Conservation (phyloP, 2,329 filamentous ascomycete genomes). For the Metarhizium album region DNA sequence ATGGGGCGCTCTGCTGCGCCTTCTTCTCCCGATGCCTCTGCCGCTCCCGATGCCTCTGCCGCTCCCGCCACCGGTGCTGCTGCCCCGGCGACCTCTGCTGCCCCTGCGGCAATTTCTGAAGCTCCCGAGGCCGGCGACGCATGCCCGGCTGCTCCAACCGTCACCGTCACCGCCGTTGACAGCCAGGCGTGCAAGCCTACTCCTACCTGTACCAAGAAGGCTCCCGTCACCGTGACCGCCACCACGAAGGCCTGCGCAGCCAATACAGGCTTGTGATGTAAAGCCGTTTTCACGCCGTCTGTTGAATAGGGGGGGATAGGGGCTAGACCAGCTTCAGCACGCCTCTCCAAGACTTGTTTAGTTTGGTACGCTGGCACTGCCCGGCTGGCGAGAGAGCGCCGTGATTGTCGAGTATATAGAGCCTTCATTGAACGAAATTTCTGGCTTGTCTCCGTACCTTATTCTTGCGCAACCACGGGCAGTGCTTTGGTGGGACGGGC, state of each 20-base stretch:
- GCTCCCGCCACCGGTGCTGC: not conserved
- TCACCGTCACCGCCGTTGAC: constrained; percentile 2
- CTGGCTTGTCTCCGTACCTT: no score
- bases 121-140: not conserved
- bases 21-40: not conserved
- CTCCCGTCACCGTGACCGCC: constrained; percentile 1
- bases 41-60: not conserved
- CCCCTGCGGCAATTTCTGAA: not conserved
- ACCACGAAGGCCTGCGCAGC: constrained; percentile 1
- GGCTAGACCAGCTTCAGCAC: no score
- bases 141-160: constrained; percentile 1
- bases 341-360: no score
- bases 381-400: not conserved
- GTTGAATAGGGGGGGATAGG: not conserved
- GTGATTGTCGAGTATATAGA: not conserved
- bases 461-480: no score
- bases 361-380: not conserved
- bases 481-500: no score
- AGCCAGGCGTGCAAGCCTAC: not conserved
- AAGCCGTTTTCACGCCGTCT: not conserved
- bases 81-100: not conserved
- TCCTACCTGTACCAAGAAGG: constrained; percentile 1
- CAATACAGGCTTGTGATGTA: not conserved
- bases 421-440: not conserved
- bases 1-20: not conserved